Conservation (phyloP, 2,329 filamentous ascomycete genomes). For the Cercospora sp. region DNA sequence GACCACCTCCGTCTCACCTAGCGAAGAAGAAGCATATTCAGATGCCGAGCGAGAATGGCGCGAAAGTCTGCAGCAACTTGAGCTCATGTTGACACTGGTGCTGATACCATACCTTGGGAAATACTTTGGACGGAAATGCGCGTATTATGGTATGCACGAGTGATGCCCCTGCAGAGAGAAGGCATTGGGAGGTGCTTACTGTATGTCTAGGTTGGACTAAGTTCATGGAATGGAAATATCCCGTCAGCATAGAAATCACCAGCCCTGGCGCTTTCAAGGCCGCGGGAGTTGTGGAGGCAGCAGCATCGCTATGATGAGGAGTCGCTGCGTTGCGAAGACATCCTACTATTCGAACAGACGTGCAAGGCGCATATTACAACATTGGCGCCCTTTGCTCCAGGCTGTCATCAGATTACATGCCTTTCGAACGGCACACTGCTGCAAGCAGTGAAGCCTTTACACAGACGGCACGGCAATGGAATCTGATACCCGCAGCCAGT, state of each 20-base stretch:
- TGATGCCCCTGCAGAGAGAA: conserved; percentile 22
- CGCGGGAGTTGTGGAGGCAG: conserved; percentile 49
- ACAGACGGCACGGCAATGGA: background rate
- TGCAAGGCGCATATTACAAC: background rate
- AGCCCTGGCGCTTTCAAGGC: conserved; percentile 49
- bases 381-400: background rate
- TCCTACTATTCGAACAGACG: background rate
- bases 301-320: conserved; percentile 40
- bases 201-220: conserved; percentile 72
- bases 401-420: background rate
- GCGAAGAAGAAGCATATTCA: conserved; percentile 54
- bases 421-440: background rate
- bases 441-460: background rate
- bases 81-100: conserved; percentile 91
- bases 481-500: no score
- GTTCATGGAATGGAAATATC: conserved; percentile 94
- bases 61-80: conserved; percentile 87
- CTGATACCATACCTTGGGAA: conserved; percentile 92
- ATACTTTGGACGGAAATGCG: conserved; percentile 90
- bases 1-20: conserved; percentile 51
- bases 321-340: background rate
- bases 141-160: conserved; percentile 79
- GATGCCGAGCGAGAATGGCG: conserved; percentile 96
- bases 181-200: conserved; percentile 25
- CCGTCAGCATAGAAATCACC: conserved; percentile 67